phyloP scores from a whole-genome alignment of 805 yeast species.

The Vanderwaltozyma tropicalis region DNA sequence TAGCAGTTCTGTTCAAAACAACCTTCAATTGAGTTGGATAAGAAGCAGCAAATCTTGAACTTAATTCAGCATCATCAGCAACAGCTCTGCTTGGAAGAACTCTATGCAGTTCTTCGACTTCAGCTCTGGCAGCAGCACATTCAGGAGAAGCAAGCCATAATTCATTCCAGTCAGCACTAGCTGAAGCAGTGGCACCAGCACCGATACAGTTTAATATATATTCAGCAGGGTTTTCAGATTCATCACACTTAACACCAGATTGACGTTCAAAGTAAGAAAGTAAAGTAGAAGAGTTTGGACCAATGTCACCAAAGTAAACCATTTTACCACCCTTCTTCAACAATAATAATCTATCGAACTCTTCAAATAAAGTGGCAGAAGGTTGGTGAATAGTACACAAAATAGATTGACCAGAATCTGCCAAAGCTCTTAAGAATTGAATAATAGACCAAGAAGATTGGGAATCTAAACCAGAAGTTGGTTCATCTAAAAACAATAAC shows the following conservation, averaged over 20 bases:
- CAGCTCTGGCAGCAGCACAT: slow-evolving; percentile 40
- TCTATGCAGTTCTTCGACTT: slow-evolving; percentile 44
- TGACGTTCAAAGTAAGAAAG: slow-evolving; percentile 57
- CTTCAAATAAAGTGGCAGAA: slow-evolving; percentile 56
- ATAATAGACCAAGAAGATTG: slow-evolving; percentile 63
- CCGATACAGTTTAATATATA: slow-evolving; percentile 67
- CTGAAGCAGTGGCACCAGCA: slow-evolving; percentile 66
- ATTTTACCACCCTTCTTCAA: slow-evolving; percentile 69
- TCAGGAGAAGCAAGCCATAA: slow-evolving; percentile 48
- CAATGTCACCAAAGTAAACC: slow-evolving; percentile 75
- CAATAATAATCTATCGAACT: slow-evolving; percentile 56
- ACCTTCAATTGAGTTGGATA: slow-evolving; percentile 32
- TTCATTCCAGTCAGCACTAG: slow-evolving; percentile 50
- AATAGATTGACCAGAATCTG: slow-evolving; percentile 64
- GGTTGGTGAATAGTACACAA: slow-evolving; percentile 74
- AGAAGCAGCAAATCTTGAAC: slow-evolving; percentile 39
- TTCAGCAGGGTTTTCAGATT: slow-evolving; percentile 63
- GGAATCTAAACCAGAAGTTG: slow-evolving; percentile 63
- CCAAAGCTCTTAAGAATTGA: slow-evolving; percentile 54
- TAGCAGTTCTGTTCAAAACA: slow-evolving; percentile 42
- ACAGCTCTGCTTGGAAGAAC: slow-evolving; percentile 28
- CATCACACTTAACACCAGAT: slow-evolving; percentile 59
- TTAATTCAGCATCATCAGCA: slow-evolving; percentile 30
- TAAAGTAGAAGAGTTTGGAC: slow-evolving; percentile 48
- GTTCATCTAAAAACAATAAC: slow-evolving; percentile 57